Conservation (phyloP, 805 yeast genomes). For the Candida maesae region DNA sequence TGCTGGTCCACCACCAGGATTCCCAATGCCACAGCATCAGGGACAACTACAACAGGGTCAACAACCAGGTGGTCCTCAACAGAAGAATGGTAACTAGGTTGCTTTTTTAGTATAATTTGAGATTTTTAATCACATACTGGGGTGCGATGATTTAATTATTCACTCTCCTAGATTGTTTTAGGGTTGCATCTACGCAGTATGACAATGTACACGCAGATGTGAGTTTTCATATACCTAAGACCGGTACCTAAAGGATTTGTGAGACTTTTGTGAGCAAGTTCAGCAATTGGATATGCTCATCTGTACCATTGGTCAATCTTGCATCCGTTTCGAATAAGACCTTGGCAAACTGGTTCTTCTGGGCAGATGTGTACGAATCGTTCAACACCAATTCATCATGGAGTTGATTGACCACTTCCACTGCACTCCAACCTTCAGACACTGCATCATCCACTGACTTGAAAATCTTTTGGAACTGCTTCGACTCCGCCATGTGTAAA, state of each 20-base stretch:
- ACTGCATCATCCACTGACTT: constrained; percentile 46
- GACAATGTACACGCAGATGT: neutral
- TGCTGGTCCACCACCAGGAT: constrained; percentile 22
- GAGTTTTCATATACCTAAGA: neutral
- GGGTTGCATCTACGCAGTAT: too few relatives aligned
- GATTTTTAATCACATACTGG: too few relatives aligned
- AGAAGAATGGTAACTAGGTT: constrained; percentile 1
- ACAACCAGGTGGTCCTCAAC: constrained; percentile 4
- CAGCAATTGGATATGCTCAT: constrained; percentile 79
- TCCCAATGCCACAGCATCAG: constrained; percentile 14
- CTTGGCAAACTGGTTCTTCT: constrained; percentile 63
- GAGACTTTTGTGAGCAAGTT: constrained; percentile 58
- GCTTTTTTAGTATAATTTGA: too few relatives aligned
- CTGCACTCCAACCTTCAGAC: constrained; percentile 75
- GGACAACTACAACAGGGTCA: constrained; percentile 9
- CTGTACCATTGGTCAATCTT: constrained; percentile 77
- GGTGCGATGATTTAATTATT: neutral
- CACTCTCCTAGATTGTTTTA: too few relatives aligned
- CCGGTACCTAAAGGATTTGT: constrained; percentile 19
- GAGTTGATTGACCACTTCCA: constrained; percentile 64
- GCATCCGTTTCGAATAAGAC: constrained; percentile 72
- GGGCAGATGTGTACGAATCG: constrained; percentile 43
- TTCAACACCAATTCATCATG: constrained; percentile 63
- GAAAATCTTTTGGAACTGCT: constrained; percentile 33
- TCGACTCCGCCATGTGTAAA: constrained; percentile 33